phyloP scores from a whole-genome alignment of 2,329 filamentous ascomycete genomes.

The Nigrospora osmanthi region DNA sequence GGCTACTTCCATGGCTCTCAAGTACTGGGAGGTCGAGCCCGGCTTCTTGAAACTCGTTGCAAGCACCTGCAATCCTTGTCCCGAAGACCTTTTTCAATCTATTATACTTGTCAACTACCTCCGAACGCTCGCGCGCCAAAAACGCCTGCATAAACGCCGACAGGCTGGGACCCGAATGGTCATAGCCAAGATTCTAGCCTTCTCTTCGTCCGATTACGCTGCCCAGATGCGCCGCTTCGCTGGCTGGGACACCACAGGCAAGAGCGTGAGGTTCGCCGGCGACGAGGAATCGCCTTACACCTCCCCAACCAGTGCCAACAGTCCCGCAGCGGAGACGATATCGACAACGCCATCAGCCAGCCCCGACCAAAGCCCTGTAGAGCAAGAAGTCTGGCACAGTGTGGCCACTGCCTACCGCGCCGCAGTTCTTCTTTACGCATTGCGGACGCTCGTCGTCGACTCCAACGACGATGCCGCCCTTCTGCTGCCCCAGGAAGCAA shows the following conservation, averaged over 20 bases:
- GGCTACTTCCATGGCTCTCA: conserved; percentile 5
- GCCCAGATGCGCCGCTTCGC: conserved; percentile 4
- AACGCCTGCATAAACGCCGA: not conserved
- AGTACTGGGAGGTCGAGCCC: conserved; percentile 6
- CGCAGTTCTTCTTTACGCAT: conserved; percentile 2
- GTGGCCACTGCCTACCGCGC: conserved; percentile 4
- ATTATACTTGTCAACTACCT: conserved; percentile 7
- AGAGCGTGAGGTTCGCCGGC: conserved; percentile 3
- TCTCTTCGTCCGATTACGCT: conserved; percentile 4
- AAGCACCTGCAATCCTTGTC: conserved; percentile 4
- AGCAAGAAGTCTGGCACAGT: conserved; percentile 1
- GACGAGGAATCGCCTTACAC: not conserved
- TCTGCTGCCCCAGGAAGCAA: not conserved
- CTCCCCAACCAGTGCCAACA: not conserved
- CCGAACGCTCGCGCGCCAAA: not conserved
- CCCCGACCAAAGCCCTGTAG: not conserved
- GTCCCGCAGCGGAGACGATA: not conserved
- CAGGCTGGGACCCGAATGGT: conserved; percentile 5
- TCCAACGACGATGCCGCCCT: not conserved
- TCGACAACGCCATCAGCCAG: not conserved
- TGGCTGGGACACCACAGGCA: conserved; percentile 4
- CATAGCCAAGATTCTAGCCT: conserved; percentile 3
- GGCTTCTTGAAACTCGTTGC: conserved; percentile 3
- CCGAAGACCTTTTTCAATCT: conserved; percentile 5
- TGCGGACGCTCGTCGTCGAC: conserved; percentile 4